Evolutionary conservation across 108 stramenopile species (phyloP), one percentile per base, ranked within the genome.

Genomic region (Fistulifera solaris): DNA sequence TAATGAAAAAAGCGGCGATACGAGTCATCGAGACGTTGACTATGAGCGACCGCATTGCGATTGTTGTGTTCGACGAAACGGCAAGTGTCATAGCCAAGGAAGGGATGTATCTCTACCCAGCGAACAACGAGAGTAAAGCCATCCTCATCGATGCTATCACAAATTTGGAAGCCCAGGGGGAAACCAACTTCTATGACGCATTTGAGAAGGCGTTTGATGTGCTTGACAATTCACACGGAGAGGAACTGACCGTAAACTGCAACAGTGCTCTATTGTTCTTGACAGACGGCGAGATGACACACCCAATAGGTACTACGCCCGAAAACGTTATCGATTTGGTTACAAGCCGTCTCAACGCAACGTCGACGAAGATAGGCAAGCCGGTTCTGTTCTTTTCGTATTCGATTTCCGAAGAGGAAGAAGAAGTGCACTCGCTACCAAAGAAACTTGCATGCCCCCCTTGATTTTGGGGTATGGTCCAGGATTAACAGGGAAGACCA

Each of bases 21-120:
- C 63, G 56, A 1, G 57, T 78, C 17, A 65, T 75, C 0, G 59
- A 69, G 1, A 81, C 75, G 2, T 71, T 81, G 16, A 68, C 63
- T 6, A 60, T 71, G 2, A 55, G 66, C 11, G 80, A 81, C 56
- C 62, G 61, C 43, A 31, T 81, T 28, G 76, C 76, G 6, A 62
- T 75, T 27, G 46, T 77, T 12, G 14, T 44, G n/a, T 77, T 77
- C 47, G 46, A 43, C 4, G 23, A 21, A 11, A 3, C 40, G 0
- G 73, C 70, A 17, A 35, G 19, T 17, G 21, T 27, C 19, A 39
- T 54, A 10, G 27, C 28, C n/a, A n/a, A 38, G 1, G 27, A 54
- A 15, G 26, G 24, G 5, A 27, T 18, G n/a, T 38, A 39, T 4
- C 27, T 54, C n/a, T 23, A 18, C 27, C 1, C 26, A 5, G 53